These are phyloP conservation scores for Pestalotiopsis sp. DNA, from an alignment of 2,329 filamentous ascomycete genomes.

Conservation along the genomic window DNA sequence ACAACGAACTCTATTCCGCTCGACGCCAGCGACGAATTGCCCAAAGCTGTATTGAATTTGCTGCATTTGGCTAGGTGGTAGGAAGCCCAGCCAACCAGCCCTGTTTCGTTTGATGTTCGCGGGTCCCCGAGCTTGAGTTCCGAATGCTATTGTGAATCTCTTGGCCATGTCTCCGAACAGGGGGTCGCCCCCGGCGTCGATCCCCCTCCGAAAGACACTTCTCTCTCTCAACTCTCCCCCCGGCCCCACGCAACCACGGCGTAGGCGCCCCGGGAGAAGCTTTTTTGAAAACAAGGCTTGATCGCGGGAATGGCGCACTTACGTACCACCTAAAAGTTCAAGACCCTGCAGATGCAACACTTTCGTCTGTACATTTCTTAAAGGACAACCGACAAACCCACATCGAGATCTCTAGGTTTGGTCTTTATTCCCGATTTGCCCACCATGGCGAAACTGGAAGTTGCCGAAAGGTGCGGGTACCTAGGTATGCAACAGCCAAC, in stretches of 20 bases:
- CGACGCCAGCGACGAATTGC: background rate
- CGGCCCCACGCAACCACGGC: background rate
- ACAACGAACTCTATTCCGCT: background rate
- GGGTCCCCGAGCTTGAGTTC: background rate
- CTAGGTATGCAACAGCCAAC: background rate
- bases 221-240: background rate
- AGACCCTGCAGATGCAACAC: background rate
- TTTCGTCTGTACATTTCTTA: background rate
- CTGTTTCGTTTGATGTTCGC: conserved; percentile 9
- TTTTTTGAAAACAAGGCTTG: background rate
- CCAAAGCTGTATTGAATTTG: background rate
- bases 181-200: conserved; percentile 5
- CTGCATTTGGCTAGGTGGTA: conserved; percentile 1
- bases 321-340: background rate
- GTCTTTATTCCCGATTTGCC: background rate
- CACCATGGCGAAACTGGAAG: background rate
- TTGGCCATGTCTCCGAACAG: conserved; percentile 28
- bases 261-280: conserved; percentile 1
- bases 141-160: conserved; percentile 16
- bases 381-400: background rate
- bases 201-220: conserved; percentile 6
- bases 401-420: background rate
- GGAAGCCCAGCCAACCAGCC: background rate
- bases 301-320: background rate
- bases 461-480: background rate